phyloP scores from a whole-genome alignment of 2,329 filamentous ascomycete species.

The Thelonectria discophora region DNA sequence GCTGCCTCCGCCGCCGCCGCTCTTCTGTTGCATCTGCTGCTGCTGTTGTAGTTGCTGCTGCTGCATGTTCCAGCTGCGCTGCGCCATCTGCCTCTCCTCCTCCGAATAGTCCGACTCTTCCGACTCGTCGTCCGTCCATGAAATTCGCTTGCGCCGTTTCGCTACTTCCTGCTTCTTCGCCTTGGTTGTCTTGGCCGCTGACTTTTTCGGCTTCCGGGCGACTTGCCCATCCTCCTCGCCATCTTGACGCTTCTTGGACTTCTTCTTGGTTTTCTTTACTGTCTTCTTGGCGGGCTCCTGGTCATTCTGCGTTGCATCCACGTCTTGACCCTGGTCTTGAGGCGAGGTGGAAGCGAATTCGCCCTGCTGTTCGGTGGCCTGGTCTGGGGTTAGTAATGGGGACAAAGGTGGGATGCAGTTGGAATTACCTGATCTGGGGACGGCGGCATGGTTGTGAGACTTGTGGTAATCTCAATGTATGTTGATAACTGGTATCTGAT shows the following conservation, averaged over 20 bases:
- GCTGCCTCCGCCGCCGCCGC: slow-evolving; percentile 33
- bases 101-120: slow-evolving; percentile 3
- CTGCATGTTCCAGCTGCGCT: slow-evolving; percentile 28
- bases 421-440: neutral
- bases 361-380: neutral
- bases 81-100: slow-evolving; percentile 29
- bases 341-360: neutral
- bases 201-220: slow-evolving; percentile 26
- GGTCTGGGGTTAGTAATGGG: neutral
- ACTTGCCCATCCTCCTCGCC: slow-evolving; percentile 2
- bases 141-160: slow-evolving; percentile 30
- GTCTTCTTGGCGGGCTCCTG: neutral
- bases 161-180: slow-evolving; percentile 32
- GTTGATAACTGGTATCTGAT: neutral
- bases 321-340: neutral
- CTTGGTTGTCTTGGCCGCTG: neutral
- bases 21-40: slow-evolving; percentile 28
- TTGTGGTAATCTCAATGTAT: neutral
- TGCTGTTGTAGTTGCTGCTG: neutral
- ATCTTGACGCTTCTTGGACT: neutral
- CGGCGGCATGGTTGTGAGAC: neutral
- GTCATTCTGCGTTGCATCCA: neutral
- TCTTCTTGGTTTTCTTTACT: neutral
- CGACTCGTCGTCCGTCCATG: slow-evolving; percentile 27
- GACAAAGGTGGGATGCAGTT: neutral